These are phyloP conservation scores for Coemansia pectinata DNA, from an alignment of 192 early-diverging fungal genomes.

Conservation along the genomic window DNA sequence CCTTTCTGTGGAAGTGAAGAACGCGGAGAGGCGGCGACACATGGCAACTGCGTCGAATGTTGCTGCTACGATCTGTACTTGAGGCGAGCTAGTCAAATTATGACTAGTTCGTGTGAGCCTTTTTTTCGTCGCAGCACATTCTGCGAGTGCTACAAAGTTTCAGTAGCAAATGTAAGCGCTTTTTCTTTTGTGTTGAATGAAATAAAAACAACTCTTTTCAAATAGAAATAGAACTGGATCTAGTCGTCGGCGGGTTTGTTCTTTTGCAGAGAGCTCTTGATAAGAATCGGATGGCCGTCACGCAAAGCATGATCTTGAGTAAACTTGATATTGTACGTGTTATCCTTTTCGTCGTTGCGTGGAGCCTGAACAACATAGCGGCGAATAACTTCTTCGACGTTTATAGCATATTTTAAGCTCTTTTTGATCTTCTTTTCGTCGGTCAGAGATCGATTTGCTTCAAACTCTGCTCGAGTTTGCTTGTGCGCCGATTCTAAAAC, in stretches of 20 bases:
- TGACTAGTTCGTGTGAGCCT: too few relatives aligned
- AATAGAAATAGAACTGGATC: neutral
- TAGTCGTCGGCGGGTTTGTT: neutral
- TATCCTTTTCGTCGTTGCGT: slow-evolving; percentile 22
- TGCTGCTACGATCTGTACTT: neutral
- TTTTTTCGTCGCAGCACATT: too few relatives aligned
- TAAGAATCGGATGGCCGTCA: slow-evolving; percentile 44
- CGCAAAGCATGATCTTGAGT: slow-evolving; percentile 46
- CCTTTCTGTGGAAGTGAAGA: neutral
- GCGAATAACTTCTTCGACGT: slow-evolving; percentile 47
- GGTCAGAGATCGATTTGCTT: slow-evolving; percentile 18
- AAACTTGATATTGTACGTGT: slow-evolving; percentile 40
- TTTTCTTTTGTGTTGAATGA: neutral
- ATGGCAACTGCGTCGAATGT: neutral
- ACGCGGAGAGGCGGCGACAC: neutral
- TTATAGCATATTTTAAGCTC: slow-evolving; percentile 33
- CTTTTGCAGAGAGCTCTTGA: slow-evolving; percentile 45
- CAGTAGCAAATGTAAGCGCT: neutral
- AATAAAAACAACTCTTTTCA: neutral
- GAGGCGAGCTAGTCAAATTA: too few relatives aligned
- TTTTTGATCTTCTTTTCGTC: slow-evolving; percentile 45
- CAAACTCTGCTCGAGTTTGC: slow-evolving; percentile 49
- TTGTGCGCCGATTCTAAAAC: slow-evolving; percentile 26
- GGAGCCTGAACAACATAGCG: slow-evolving; percentile 50
- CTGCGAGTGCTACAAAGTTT: too few relatives aligned